Percentiles rank a stretch among this genome's conserved stretches.
These are phyloP conservation scores for Zymoseptoria ardabiliae DNA, from an alignment of 2,329 filamentous ascomycete species.

Conservation along the genomic window DNA sequence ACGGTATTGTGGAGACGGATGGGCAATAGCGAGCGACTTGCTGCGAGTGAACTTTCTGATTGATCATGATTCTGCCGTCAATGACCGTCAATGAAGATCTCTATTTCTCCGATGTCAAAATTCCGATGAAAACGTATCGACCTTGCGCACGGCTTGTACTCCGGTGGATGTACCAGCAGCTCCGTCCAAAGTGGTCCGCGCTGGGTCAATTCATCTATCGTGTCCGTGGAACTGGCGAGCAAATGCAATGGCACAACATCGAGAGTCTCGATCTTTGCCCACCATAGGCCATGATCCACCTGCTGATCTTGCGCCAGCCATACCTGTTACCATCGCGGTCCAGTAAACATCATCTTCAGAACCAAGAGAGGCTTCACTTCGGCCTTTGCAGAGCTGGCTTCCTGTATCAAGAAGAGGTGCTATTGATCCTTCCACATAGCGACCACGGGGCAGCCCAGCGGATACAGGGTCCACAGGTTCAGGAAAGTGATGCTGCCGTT, in stretches of 20 bases:
- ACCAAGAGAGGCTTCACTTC: conserved; percentile 6
- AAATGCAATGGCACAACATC: conserved; percentile 8
- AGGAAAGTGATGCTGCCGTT: conserved; percentile 14
- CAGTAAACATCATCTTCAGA: conserved; percentile 5
- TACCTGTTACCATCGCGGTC: conserved; percentile 10
- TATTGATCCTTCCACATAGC: conserved; percentile 3
- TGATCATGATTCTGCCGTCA: not conserved
- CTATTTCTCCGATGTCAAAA: conserved; percentile 8
- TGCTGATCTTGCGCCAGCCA: conserved; percentile 8
- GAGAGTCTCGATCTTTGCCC: conserved; percentile 7
- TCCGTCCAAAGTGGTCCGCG: conserved; percentile 4
- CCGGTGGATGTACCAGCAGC: conserved; percentile 3
- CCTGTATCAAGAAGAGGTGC: conserved; percentile 10
- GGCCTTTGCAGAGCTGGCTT: conserved; percentile 9
- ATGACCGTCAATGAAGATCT: conserved; percentile 11
- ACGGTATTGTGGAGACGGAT: conserved; percentile 9
- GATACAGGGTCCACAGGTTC: conserved; percentile 15
- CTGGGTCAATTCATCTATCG: conserved; percentile 1
- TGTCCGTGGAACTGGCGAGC: not conserved
- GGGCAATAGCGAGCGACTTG: conserved; percentile 8
- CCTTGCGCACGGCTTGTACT: conserved; percentile 9
- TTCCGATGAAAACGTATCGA: conserved; percentile 5
- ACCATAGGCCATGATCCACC: conserved; percentile 3
- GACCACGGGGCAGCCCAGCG: conserved; percentile 9
- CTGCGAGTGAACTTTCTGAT: no score